A percentile compares a stretch with the other conserved stretches of the same genome.
Evolutionary conservation across 257 asterid genomes (phyloP).

Genomic region (Parsonsia alboflavescens): DNA sequence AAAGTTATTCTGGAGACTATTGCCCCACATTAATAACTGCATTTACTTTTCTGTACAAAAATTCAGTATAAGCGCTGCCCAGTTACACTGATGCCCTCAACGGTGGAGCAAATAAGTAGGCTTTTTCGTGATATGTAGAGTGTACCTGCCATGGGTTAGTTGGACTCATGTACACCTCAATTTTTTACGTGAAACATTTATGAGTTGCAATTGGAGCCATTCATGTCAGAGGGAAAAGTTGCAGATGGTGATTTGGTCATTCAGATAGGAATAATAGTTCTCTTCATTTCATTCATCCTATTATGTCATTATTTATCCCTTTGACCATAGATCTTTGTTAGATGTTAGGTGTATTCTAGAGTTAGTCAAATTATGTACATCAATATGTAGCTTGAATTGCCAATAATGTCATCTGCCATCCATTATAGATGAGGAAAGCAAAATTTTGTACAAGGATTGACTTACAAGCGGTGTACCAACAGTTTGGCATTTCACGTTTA

Average conservation of each 20-base stretch:
- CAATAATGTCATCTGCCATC: background rate
- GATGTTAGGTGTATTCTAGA: background rate
- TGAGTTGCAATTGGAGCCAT: background rate
- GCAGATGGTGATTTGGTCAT: background rate
- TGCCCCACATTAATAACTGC: background rate
- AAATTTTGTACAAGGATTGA: background rate
- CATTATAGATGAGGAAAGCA: background rate
- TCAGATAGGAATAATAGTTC: background rate
- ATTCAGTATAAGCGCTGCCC: conserved; percentile 95
- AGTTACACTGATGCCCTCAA: conserved; percentile 72
- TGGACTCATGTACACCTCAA: background rate
- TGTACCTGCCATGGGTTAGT: background rate
- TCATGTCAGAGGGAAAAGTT: background rate
- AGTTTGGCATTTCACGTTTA: background rate
- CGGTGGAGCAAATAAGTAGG: conserved; percentile 90
- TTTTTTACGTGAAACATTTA: background rate
- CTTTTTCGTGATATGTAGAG: conserved; percentile 73
- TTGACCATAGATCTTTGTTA: background rate
- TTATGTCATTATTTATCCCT: background rate
- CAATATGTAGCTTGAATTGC: background rate
- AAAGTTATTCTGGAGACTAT: background rate
- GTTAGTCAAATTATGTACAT: background rate
- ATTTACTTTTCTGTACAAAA: conserved; percentile 2
- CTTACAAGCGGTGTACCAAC: background rate
- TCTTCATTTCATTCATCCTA: background rate